Conservation (phyloP, 306 rosid genomes). For the apple (Malus domestica) region ASM211411v1 NC_041805.1:3102001-3102500, state of each 20-base stretch:
- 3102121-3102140: constrained; percentile 79
- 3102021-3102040: not conserved
- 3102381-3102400: constrained; percentile 60
- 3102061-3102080: not conserved
- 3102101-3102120: constrained; percentile 59
- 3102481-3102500: constrained; percentile 23
- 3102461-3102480: constrained; percentile 15
- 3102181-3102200: not conserved
- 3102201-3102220: too few species aligned
- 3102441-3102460: constrained; percentile 34
- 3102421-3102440: constrained; percentile 58
- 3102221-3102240: not conserved
- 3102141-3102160: constrained; percentile 75
- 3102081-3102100: constrained; percentile 20
- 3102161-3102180: constrained; percentile 34
- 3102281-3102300: not conserved
- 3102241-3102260: not conserved
- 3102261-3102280: not conserved
- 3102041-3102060: too few species aligned
- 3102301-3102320: constrained; percentile 65
- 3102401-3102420: constrained; percentile 71
- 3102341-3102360: constrained; percentile 81
- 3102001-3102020: not conserved
- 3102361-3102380: constrained; percentile 47
- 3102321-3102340: constrained; percentile 92